These are phyloP conservation scores for Favolaschia claudopus DNA, from an alignment of 768 basidiomycete genomes.

Conservation along the genomic window DNA sequence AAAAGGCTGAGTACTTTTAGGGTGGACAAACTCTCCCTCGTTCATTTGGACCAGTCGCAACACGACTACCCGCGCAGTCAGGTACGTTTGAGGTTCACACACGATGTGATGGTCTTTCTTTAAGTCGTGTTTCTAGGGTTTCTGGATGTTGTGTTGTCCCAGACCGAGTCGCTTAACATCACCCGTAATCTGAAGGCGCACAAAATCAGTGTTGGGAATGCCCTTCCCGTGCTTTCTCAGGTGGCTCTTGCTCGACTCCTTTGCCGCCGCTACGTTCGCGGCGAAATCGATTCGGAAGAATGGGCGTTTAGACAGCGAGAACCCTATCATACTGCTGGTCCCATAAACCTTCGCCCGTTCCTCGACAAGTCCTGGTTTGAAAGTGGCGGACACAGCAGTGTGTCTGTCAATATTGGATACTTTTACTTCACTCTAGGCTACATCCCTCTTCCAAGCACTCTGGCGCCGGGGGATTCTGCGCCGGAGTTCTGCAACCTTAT, in stretches of 20 bases:
- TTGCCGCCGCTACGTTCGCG: slow-evolving; percentile 52
- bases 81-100: slow-evolving; percentile 11
- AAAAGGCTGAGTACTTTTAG: slow-evolving; percentile 38
- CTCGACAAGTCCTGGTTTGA: slow-evolving; percentile 56
- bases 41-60: slow-evolving; percentile 43
- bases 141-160: not conserved
- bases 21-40: slow-evolving; percentile 66
- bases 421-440: slow-evolving; percentile 53
- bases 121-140: not conserved
- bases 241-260: slow-evolving; percentile 60
- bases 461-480: slow-evolving; percentile 43
- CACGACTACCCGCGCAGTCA: slow-evolving; percentile 45
- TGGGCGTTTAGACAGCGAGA: slow-evolving; percentile 60
- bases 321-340: slow-evolving; percentile 57
- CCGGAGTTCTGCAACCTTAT: slow-evolving; percentile 53
- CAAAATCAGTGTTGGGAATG: slow-evolving; percentile 58
- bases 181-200: slow-evolving; percentile 47
- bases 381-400: slow-evolving; percentile 52
- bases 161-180: not conserved
- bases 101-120: not conserved
- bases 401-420: slow-evolving; percentile 51
- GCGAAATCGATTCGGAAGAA: slow-evolving; percentile 56
- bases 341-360: slow-evolving; percentile 58
- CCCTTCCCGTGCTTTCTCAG: slow-evolving; percentile 57
- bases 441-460: slow-evolving; percentile 47